Evolutionary conservation across 331 rosid species (phyloP).

Genomic region (Acacia pycnantha): DNA sequence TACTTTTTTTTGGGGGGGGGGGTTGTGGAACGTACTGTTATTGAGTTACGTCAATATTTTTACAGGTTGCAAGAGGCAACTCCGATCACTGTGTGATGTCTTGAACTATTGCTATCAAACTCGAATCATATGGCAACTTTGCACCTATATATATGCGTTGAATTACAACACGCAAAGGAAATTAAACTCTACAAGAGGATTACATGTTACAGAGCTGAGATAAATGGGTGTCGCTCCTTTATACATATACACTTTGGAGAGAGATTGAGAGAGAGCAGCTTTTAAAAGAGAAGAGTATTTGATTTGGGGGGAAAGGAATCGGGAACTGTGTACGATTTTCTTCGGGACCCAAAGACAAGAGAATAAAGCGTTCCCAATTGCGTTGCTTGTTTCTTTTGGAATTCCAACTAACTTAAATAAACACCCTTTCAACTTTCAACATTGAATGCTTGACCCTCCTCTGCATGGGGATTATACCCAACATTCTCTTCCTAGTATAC

Average conservation of each 20-base stretch:
- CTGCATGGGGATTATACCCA: constrained; percentile 68
- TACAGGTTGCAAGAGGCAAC: not conserved
- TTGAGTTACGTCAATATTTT: not conserved
- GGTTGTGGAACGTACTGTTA: constrained; percentile 14
- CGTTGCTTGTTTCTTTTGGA: constrained; percentile 17
- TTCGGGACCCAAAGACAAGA: constrained; percentile 60
- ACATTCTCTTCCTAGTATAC: constrained; percentile 34
- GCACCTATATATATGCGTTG: not conserved
- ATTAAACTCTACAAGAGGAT: not conserved
- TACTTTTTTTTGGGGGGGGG: not conserved
- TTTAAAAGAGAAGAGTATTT: constrained; percentile 61
- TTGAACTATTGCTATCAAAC: not conserved
- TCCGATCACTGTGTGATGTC: not conserved
- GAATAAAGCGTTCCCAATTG: constrained; percentile 54
- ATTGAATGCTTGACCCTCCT: constrained; percentile 16
- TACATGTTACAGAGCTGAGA: not conserved
- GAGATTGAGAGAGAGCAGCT: constrained; percentile 20
- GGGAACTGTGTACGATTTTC: constrained; percentile 79
- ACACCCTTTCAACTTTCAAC: constrained; percentile 36
- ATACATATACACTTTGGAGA: not conserved
- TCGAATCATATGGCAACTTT: not conserved
- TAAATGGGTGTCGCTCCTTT: constrained; percentile 12
- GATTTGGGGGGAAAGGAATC: constrained; percentile 48
- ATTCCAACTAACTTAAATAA: constrained; percentile 25
- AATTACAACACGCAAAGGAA: not conserved